Evolutionary conservation across 805 yeast genomes (phyloP), one percentile per base, ranked within the genome.

Genomic region (Kurtzmaniella cleridarum): DNA sequence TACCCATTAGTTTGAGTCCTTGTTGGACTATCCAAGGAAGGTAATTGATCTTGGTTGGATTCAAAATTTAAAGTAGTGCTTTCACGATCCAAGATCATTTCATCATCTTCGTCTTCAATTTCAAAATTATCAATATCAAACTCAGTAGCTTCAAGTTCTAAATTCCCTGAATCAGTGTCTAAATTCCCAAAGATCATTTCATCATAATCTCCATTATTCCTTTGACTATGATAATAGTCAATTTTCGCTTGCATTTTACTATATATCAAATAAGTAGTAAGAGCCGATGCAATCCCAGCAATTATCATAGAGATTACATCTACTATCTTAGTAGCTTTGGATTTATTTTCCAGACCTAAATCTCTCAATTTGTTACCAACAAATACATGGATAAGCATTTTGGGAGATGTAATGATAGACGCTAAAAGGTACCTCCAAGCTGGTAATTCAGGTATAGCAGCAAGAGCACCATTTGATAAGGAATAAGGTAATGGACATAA

Each of bases 401-500:
- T 93, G 6, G 98, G 98, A 0, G 95, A 78, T 2, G 95, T 79
- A 27, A 87, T 57, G 0, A 78, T 46, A 17, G 89, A 81, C 1
- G 96, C 95, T 26, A 81, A 53, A 2, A 80, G 64, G 57, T 84
- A 91, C 18, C 79, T 78, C 31, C 59, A 44, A 2, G 80, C 62
- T 0, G 81, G 68, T 10, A 91, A 71, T 13, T 86, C 84, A 0
- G 95, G 96, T 11, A 91, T 76, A 2, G 95, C 82, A 8, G 95
- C 93, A 47, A 93, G 69, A 0, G 95, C 97, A 3, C 96, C 97
- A 53, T 91, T 91, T 0, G 93, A 82, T 26, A 91, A 65, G 2
- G 96, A 88, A 56, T 89, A 93, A 0, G 98, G 98, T 51, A 91
- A 73, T 0, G 98, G 98, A 49, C 96, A 88, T 41, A 91, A 59